Conservation (phyloP, 1,284 basidiomycete species). For the Bjerkandera adusta region DNA sequence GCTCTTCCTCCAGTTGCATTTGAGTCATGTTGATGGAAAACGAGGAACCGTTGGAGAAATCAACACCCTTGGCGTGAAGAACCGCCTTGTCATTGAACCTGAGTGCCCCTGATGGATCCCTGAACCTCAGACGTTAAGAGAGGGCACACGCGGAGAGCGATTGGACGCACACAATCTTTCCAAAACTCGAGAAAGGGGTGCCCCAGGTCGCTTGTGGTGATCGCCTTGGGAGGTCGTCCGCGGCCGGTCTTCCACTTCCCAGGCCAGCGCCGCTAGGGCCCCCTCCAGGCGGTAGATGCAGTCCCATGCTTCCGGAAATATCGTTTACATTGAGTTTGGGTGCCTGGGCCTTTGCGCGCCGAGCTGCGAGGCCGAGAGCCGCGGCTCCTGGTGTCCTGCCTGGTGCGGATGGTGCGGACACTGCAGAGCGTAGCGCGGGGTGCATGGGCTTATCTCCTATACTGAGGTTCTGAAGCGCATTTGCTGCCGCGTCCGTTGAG, state of each 20-base stretch:
- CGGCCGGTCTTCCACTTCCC: constrained; percentile 59
- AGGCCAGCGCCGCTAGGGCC: constrained; percentile 66
- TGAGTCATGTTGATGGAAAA: constrained; percentile 97
- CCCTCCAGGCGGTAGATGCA: constrained; percentile 37
- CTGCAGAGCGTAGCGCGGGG: constrained; percentile 23
- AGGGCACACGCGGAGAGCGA: constrained; percentile 4
- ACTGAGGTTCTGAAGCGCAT: constrained; percentile 38
- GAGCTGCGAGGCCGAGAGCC: constrained; percentile 41
- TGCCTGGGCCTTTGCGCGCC: constrained; percentile 41
- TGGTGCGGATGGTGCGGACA: constrained; percentile 24
- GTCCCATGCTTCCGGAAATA: constrained; percentile 42
- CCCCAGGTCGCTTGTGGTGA: constrained; percentile 46
- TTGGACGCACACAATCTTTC: constrained; percentile 86
- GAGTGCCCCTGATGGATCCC: constrained; percentile 90
- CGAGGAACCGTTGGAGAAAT: constrained; percentile 91
- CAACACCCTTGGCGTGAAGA: constrained; percentile 89
- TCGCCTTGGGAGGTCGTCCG: constrained; percentile 41
- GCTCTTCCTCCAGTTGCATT: constrained; percentile 87
- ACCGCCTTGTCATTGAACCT: constrained; percentile 95
- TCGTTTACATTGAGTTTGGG: constrained; percentile 65
- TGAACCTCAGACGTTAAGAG: constrained; percentile 3
- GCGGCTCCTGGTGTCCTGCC: constrained; percentile 10
- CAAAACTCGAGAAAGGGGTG: constrained; percentile 91
- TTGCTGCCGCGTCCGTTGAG: constrained; percentile 37
- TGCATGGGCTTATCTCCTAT: constrained; percentile 33